Evolutionary conservation across 257 asterid species (phyloP), one percentile per base, ranked within the genome.

Genomic region (Sherardia arvensis): DNA sequence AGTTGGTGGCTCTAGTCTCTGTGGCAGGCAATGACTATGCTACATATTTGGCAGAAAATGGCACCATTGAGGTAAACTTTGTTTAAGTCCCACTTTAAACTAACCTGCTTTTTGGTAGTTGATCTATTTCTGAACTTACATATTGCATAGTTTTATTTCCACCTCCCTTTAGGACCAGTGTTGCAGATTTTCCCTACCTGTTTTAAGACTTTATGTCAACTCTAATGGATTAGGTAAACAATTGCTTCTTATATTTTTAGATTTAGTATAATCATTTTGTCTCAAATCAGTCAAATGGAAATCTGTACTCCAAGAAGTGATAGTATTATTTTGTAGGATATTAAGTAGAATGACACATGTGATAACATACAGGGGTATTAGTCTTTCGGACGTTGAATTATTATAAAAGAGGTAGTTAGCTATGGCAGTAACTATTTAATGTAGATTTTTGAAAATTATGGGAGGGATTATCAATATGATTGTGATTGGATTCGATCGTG

Each of bases 21-120:
- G 72, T 83, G 23, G 90, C 83, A 0, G 95, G 95, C 72, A 87
- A 87, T 53, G 95, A 85, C 73, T 85, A 87, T 8, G 80, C 69
- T 23, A 65, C 86, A 68, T 87, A 60, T 54, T 65, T 80, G 6
- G 77, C 82, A 66, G 74, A 53, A 53, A 67, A 73, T 23, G 83
- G 81, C 49, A 27, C 69, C 61, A 22, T 55, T n/a, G 49, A 76
- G 77, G 88, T 83, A 69, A 33, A 25, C 57, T 45, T 55, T 34
- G 8, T 53, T 40, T n/a, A 11, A 59, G 73, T 71, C 17, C 43
- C 43, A 57, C 30, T 72, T 70, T 70, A 34, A 77, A 48, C 76
- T 70, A 71, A 49, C 27, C 23, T 5, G 49, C 45, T 68, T 48
- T 17, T 57, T 17, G 61, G 36, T 56, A 33, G 68, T 56, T 59